A percentile compares a stretch with the other conserved stretches of the same genome.
These are phyloP conservation scores for Brettanomyces naardenensis DNA, from an alignment of 805 yeast genomes.

Conservation along the genomic window DNA sequence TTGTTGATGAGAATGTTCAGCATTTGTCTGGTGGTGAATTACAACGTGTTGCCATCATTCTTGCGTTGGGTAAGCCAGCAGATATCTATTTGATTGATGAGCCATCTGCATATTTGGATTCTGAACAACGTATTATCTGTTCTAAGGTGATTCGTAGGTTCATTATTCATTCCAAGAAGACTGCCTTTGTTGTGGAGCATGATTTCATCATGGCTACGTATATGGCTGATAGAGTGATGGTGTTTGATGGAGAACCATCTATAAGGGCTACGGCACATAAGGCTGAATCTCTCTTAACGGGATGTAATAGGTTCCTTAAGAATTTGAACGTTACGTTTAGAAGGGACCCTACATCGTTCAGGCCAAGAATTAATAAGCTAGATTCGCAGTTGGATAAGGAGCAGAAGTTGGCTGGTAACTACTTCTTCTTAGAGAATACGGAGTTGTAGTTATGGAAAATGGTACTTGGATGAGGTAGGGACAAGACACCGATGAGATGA, in stretches of 20 bases:
- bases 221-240: conserved; percentile 97
- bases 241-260: conserved; percentile 93
- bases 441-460: conserved; percentile 25
- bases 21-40: conserved; percentile 98
- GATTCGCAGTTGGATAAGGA: conserved; percentile 99
- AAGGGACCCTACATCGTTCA: conserved; percentile 96
- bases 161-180: conserved; percentile 91
- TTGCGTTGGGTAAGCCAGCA: conserved; percentile 89
- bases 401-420: conserved; percentile 88
- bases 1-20: conserved; percentile 96
- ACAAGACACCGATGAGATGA: too few relatives aligned
- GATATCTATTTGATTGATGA: conserved; percentile 97
- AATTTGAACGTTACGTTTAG: conserved; percentile 96
- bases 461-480: too few relatives aligned
- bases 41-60: conserved; percentile 97
- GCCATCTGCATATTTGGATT: conserved; percentile 97
- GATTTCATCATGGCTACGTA: conserved; percentile 99
- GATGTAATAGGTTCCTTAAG: conserved; percentile 95
- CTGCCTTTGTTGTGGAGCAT: conserved; percentile 99
- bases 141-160: conserved; percentile 97
- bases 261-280: conserved; percentile 74
- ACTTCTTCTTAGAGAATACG: conserved; percentile 82
- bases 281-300: conserved; percentile 92
- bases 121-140: conserved; percentile 99
- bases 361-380: conserved; percentile 97